Evolutionary conservation across 2,329 filamentous ascomycete genomes (phyloP).

Genomic region (Paecilomyces dactylethromorphus): DNA sequence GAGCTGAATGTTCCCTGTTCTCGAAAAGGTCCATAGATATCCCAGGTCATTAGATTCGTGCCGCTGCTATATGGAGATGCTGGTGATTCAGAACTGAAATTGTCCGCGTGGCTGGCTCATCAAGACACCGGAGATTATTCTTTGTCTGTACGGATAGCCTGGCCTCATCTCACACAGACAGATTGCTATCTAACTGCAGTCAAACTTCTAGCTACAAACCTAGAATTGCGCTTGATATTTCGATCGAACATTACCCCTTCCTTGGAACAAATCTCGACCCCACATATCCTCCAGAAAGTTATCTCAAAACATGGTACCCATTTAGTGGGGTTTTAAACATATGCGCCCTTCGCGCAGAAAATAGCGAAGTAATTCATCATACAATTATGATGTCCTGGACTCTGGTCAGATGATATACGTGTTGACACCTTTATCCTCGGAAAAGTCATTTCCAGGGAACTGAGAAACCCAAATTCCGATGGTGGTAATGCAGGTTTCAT

Average conservation of each 20-base stretch:
- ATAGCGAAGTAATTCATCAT: slow-evolving; percentile 19
- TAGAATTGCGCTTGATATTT: slow-evolving; percentile 12
- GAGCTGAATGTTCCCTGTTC: too few species aligned
- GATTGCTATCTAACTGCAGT: background rate
- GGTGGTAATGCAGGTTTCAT: slow-evolving; percentile 12
- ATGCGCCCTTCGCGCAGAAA: slow-evolving; percentile 26
- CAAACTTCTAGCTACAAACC: slow-evolving; percentile 5
- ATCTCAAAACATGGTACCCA: slow-evolving; percentile 14
- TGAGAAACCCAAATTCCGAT: background rate
- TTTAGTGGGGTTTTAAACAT: slow-evolving; percentile 18
- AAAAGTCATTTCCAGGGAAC: slow-evolving; percentile 8
- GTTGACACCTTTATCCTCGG: slow-evolving; percentile 15
- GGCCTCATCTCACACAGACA: background rate
- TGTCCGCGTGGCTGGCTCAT: slow-evolving; percentile 1
- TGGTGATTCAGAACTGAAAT: slow-evolving; percentile 5
- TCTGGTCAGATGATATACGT: slow-evolving; percentile 21
- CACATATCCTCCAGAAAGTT: slow-evolving; percentile 14
- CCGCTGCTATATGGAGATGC: too few species aligned
- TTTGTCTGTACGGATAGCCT: background rate
- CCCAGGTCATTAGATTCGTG: too few species aligned
- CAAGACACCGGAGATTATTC: background rate
- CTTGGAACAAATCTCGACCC: slow-evolving; percentile 3
- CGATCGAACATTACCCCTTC: slow-evolving; percentile 15
- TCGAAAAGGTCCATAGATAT: too few species aligned
- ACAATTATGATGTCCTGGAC: slow-evolving; percentile 16